Conservation (phyloP, 306 rosid species). For the Albizia julibrissin region DNA sequence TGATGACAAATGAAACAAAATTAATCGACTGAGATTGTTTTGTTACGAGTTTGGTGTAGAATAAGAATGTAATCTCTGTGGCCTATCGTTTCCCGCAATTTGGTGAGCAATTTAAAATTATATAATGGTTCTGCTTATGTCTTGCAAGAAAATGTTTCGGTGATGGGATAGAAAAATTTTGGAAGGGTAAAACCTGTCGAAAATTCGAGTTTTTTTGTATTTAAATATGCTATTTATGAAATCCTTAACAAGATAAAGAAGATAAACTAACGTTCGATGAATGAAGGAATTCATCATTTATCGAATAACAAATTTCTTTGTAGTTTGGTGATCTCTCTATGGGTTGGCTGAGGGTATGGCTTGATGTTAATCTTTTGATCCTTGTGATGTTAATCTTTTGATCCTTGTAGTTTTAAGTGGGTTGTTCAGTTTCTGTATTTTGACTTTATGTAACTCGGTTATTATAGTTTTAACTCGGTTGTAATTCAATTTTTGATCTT, state of each 20-base stretch:
- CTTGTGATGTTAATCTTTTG: not conserved
- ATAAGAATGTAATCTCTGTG: not conserved
- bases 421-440: too few relatives aligned
- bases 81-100: not conserved
- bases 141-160: not conserved
- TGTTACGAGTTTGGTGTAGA: not conserved
- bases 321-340: too few relatives aligned
- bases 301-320: not conserved
- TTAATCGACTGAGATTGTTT: not conserved
- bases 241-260: too few relatives aligned
- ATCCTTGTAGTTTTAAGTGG: too few relatives aligned
- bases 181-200: not conserved
- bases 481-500: too few relatives aligned
- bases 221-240: not conserved
- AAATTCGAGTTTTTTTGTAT: not conserved
- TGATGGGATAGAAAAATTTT: not conserved
- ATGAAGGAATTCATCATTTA: too few relatives aligned
- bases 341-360: not conserved
- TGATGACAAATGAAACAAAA: not conserved
- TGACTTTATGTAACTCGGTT: accelerated
- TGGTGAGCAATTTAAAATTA: not conserved
- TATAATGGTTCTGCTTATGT: not conserved
- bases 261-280: too few relatives aligned
- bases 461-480: too few relatives aligned
- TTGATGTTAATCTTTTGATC: not conserved